Base-by-base conservation (phyloP, 1,284 basidiomycete genomes). In the Hypsizygus ulmarius region DNA sequence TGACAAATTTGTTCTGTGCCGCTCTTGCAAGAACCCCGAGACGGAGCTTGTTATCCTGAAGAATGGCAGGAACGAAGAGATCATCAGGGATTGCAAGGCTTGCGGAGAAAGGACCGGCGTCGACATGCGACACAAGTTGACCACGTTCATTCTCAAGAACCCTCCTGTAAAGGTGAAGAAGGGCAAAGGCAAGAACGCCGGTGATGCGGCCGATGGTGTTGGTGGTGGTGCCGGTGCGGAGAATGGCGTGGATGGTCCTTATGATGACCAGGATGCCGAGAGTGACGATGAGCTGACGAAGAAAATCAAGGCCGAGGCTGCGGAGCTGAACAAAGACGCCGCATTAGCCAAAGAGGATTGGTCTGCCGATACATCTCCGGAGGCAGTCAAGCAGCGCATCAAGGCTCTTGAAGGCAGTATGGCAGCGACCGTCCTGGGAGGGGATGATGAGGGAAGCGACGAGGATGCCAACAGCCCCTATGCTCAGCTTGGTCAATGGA, bases 21-120 rank as follows among this genome's bases (percentile, higher is more conserved):
- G 87, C 55, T 83, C 88, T 34, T 99, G 97, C 89, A 98, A 98
- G 78, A 99, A 99, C 68, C 97, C 97, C 18, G 97, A 99, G 74
- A 99, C 97, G 35, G 96, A 98, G 64, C 82, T 98, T 44, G 75
- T 95, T 72, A 86, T 98, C 65, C 83, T 90, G 63, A 93, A 91
- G 69, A 80, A 49, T 39, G 78, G 78, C 41, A 70, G 78, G 21
- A 66, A 76, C 50, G 95, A 97, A 63, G 81, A 87, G 59, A 96
- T 99, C 66, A 83, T 90, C 59, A 84, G 95, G 54, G 94, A 99
- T 70, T 99, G 96, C 81, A 99, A 99, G 73, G 97, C 96, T 3
- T 99, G 96, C 62, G 96, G 96, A 44, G 86, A 94, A 64, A 84
- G 92, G 58, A 95, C 90, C 32, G 82, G 77, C 43, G 82, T 99